Percentiles rank a stretch among this genome's conserved stretches.
Conservation (phyloP, 2,329 filamentous ascomycete genomes). For the Xylaria polymorpha region DNA sequence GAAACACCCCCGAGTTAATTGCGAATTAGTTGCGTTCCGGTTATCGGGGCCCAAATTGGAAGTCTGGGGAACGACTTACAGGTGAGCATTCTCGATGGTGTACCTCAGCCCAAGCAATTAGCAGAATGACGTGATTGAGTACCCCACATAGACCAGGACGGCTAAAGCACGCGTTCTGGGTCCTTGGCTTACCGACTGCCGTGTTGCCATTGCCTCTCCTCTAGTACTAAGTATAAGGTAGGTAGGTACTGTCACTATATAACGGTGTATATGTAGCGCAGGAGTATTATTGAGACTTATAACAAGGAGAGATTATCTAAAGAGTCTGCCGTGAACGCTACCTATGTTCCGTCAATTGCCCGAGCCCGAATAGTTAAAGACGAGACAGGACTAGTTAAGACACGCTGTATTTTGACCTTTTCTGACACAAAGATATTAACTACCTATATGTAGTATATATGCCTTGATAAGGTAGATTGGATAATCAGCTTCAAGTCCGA, state of each 20-base stretch:
- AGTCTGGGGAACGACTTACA: slow-evolving; percentile 15
- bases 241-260: too few species aligned
- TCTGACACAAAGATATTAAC: not conserved
- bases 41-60: slow-evolving; percentile 43
- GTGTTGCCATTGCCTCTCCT: not conserved
- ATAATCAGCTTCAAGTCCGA: slow-evolving; percentile 11
- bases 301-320: not conserved
- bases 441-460: not conserved
- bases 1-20: not conserved
- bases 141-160: slow-evolving; percentile 32
- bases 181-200: slow-evolving; percentile 30
- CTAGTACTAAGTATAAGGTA: too few species aligned
- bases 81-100: slow-evolving; percentile 10
- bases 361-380: not conserved
- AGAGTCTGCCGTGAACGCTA: not conserved
- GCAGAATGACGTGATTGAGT: slow-evolving; percentile 46
- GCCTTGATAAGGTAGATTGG: not conserved
- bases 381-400: not conserved
- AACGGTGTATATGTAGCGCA: too few species aligned
- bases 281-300: not conserved
- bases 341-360: not conserved
- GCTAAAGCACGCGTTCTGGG: slow-evolving; percentile 38
- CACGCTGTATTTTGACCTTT: not conserved
- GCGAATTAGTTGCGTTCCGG: slow-evolving; percentile 40
- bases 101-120: slow-evolving; percentile 16